Evolutionary conservation across 2,329 filamentous ascomycete genomes (phyloP).

Genomic region (Phaeomoniella chlamydospora): DNA sequence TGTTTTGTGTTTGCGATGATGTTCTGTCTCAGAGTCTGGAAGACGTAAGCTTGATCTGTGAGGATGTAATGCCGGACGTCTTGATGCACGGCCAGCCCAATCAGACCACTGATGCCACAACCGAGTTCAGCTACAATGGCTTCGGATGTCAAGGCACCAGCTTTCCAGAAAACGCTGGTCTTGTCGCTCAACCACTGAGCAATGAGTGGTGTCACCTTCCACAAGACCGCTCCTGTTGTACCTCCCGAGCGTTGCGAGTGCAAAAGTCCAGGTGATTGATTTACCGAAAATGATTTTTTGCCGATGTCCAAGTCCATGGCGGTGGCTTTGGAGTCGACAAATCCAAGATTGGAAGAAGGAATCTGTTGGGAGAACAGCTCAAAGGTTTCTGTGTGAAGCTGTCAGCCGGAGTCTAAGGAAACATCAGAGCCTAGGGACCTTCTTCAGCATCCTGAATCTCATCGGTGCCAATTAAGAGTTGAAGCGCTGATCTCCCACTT

Average conservation of each 20-base stretch:
- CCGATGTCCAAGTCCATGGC: conserved; percentile 53
- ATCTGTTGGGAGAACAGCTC: conserved; percentile 66
- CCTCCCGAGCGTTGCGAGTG: conserved; percentile 59
- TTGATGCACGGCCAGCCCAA: conserved; percentile 54
- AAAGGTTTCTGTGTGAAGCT: conserved; percentile 65
- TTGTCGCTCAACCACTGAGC: conserved; percentile 61
- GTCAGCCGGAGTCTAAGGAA: too few relatives aligned
- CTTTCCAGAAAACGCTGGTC: conserved; percentile 47
- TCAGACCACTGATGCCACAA: conserved; percentile 70
- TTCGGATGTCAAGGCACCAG: conserved; percentile 34
- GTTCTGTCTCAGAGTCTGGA: conserved; percentile 63
- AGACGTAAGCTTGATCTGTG: conserved; percentile 79
- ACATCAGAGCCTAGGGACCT: conserved; percentile 26
- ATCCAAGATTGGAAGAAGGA: conserved; percentile 66
- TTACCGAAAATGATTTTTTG: conserved; percentile 57
- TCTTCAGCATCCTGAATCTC: conserved; percentile 32
- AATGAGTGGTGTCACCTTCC: conserved; percentile 77
- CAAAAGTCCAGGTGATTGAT: conserved; percentile 72
- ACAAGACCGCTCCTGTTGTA: conserved; percentile 75
- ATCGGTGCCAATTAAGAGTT: too few relatives aligned
- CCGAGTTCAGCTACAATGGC: conserved; percentile 69
- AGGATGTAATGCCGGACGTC: conserved; percentile 54
- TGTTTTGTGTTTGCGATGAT: conserved; percentile 32
- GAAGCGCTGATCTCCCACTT: too few relatives aligned
- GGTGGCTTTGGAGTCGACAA: conserved; percentile 58